These are phyloP conservation scores for Leucocoprinus birnbaumii DNA, from an alignment of 768 basidiomycete genomes.

Conservation along the genomic window DNA sequence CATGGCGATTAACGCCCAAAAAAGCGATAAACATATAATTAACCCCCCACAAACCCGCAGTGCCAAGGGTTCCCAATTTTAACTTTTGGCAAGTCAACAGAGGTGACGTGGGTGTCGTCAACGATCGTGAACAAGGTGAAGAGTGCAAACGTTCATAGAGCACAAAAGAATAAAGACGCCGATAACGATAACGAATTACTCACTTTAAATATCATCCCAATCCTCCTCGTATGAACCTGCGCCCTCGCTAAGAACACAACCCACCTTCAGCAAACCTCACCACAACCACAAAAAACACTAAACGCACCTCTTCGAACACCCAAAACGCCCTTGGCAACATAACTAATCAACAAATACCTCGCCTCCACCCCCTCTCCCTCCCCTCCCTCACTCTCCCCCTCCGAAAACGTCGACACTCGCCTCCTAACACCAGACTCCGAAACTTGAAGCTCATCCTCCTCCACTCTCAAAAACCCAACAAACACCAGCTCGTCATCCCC, in stretches of 20 bases:
- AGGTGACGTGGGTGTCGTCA: no score
- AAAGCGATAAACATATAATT: no score
- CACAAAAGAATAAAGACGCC: no score
- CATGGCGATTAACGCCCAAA: no score
- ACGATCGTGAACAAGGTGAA: no score
- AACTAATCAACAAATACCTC: slow-evolving; percentile 3
- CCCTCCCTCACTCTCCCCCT: not conserved
- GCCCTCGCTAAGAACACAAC: slow-evolving; percentile 33
- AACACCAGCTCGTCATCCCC: slow-evolving; percentile 35
- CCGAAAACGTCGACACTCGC: no score
- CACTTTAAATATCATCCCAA: slow-evolving; percentile 46
- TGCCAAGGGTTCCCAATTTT: no score
- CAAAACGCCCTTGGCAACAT: slow-evolving; percentile 2
- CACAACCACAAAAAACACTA: not conserved
- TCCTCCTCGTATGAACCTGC: slow-evolving; percentile 44
- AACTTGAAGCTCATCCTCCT: not conserved
- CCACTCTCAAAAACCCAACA: slow-evolving; percentile 40
- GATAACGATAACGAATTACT: slow-evolving; percentile 9
- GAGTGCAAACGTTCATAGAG: no score
- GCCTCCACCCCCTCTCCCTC: not conserved
- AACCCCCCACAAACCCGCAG: no score
- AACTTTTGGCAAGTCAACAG: no score
- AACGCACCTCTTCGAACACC: slow-evolving; percentile 22
- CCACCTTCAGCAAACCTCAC: no score
- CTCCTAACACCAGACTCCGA: no score